Conservation (phyloP, 768 basidiomycete genomes). For the Gloeostereum incarnatum region DNA sequence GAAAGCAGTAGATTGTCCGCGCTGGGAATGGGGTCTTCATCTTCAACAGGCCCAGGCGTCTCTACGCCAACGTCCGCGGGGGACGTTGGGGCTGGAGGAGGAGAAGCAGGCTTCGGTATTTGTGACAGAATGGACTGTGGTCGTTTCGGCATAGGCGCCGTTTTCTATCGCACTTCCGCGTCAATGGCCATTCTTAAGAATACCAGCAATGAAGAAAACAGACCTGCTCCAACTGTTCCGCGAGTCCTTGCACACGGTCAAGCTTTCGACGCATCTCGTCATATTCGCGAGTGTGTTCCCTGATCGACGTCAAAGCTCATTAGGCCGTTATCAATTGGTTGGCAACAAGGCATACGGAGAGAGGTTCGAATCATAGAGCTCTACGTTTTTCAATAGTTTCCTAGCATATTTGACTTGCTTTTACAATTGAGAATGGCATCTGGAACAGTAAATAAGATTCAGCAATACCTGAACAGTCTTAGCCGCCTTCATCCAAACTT, state of each 20-base stretch:
- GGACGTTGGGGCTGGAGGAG: slow-evolving; percentile 5
- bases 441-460: neutral
- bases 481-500: slow-evolving; percentile 47
- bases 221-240: slow-evolving; percentile 48
- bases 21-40: slow-evolving; percentile 8
- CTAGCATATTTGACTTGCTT: slow-evolving; percentile 47
- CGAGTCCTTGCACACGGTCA: slow-evolving; percentile 42
- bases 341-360: slow-evolving; percentile 20
- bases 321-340: neutral
- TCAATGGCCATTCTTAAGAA: neutral
- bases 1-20: slow-evolving; percentile 32
- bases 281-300: slow-evolving; percentile 32
- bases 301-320: slow-evolving; percentile 12
- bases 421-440: neutral
- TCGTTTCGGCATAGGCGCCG: slow-evolving; percentile 26
- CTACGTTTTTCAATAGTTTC: slow-evolving; percentile 48
- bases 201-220: slow-evolving; percentile 2
- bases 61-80: slow-evolving; percentile 8
- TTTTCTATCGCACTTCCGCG: slow-evolving; percentile 22
- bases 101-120: slow-evolving; percentile 33
- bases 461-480: slow-evolving; percentile 44
- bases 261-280: slow-evolving; percentile 39
- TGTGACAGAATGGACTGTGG: slow-evolving; percentile 44
- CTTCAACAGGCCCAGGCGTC: slow-evolving; percentile 12
- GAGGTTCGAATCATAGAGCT: slow-evolving; percentile 34